These are phyloP conservation scores for Rhodotorula sp. DNA, from an alignment of 1,284 basidiomycete genomes.

Conservation along the genomic window DNA sequence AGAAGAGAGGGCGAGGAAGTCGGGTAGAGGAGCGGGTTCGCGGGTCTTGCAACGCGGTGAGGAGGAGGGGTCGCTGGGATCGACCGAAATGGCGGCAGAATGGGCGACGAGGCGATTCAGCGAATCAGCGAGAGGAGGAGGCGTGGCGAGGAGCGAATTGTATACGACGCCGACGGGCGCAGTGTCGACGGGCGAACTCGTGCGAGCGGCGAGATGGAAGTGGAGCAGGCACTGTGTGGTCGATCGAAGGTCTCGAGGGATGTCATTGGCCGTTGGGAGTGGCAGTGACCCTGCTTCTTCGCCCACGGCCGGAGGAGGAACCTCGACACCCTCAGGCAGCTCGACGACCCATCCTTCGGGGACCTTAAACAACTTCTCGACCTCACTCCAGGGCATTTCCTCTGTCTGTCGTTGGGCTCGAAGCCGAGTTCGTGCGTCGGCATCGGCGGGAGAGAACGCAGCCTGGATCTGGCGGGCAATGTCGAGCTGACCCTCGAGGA, in stretches of 20 bases:
- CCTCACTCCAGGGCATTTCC: slow-evolving; percentile 27
- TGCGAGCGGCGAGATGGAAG: slow-evolving; percentile 1
- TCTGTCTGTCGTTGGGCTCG: slow-evolving; percentile 22
- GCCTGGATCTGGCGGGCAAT: slow-evolving; percentile 32
- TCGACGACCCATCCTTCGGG: slow-evolving; percentile 17
- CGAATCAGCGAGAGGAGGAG: slow-evolving; percentile 2
- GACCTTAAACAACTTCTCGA: slow-evolving; percentile 14
- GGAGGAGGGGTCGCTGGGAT: background rate
- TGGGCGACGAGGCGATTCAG: background rate
- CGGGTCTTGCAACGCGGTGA: background rate
- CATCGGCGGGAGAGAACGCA: slow-evolving; percentile 3
- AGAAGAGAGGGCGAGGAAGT: slow-evolving; percentile 32
- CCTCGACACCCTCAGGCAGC: slow-evolving; percentile 1
- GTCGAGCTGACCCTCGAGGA: slow-evolving; percentile 35
- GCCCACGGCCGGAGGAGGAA: background rate
- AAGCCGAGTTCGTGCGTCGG: slow-evolving; percentile 21
- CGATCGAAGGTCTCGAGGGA: slow-evolving; percentile 25
- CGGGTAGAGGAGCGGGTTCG: slow-evolving; percentile 1
- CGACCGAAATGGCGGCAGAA: background rate
- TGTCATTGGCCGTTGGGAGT: slow-evolving; percentile 23
- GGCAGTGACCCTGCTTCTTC: slow-evolving; percentile 8
- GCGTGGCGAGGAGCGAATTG: slow-evolving; percentile 6
- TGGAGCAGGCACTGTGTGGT: slow-evolving; percentile 31
- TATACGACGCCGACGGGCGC: slow-evolving; percentile 3
- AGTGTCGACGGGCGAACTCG: background rate